Evolutionary conservation across 306 rosid genomes (phyloP).

Genomic region (Fragaria vesca): DNA sequence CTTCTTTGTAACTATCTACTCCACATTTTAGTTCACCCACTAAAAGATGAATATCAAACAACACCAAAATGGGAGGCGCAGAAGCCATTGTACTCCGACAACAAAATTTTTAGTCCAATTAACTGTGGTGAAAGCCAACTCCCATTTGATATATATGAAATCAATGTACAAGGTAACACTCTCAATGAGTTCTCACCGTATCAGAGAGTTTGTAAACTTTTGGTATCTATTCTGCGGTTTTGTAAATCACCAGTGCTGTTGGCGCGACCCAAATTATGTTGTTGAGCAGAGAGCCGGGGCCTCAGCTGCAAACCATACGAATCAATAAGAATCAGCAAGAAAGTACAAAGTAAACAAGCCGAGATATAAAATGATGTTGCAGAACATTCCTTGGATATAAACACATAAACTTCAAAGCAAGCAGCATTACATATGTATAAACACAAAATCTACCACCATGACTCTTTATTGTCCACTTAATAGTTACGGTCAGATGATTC

Average conservation of each 20-base stretch:
- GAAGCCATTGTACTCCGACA: not conserved
- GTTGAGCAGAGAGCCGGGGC: constrained; percentile 53
- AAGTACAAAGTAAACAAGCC: not conserved
- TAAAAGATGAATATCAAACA: constrained; percentile 1
- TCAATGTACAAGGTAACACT: constrained; percentile 27
- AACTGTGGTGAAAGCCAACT: not conserved
- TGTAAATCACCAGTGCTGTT: constrained; percentile 26
- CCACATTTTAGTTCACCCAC: not conserved
- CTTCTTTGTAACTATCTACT: not conserved
- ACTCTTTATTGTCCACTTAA: not conserved
- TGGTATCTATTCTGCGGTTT: constrained; percentile 22
- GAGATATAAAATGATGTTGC: not conserved
- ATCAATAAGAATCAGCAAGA: not conserved
- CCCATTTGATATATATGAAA: constrained; percentile 29
- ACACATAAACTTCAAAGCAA: not conserved
- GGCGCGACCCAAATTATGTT: constrained; percentile 35
- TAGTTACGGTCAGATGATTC: too few relatives aligned
- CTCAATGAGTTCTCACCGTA: constrained; percentile 32
- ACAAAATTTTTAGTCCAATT: not conserved
- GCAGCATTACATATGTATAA: not conserved
- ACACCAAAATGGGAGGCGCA: not conserved
- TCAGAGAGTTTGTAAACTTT: constrained; percentile 23
- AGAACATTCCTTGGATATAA: not conserved
- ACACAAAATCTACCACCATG: not conserved
- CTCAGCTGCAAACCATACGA: constrained; percentile 48